Evolutionary conservation across 768 basidiomycete species (phyloP), one percentile per base, ranked within the genome.

Genomic region (Mycena rebaudengoi): DNA sequence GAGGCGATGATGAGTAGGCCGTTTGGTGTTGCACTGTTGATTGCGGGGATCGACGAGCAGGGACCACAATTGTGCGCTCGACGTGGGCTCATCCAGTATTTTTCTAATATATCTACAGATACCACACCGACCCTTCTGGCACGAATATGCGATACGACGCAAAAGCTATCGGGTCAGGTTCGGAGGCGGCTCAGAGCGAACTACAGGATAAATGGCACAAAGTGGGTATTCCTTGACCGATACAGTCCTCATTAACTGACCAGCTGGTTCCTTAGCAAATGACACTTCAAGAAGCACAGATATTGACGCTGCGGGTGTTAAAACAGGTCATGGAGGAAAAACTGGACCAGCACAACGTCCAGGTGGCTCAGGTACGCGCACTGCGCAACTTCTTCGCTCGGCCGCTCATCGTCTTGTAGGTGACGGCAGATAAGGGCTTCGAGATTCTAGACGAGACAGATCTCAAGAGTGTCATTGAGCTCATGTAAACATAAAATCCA

Each of bases 291-390:
- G 95, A 98, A 77, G 98, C 96, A 0, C 94, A 98, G 69, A 82
- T 86, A 37, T 80, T 99, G 65, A 91, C 94, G 4, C 80, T 99
- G 53, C 90, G 88, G 66, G 94, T 99, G 45, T 82, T 99, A 65
- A 99, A 99, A 81, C 96, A 99, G 80, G 98, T 99, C 43, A 99
- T 99, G 98, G 98, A 99, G 77, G 98, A 99, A 81, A 98, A 98
- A 76, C 86, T 99, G 41, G 97, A 99, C 78, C 94, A 98, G 70
- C 96, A 98, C 81, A 99, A 99, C 70, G 96, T 99, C 25, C 96
- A 99, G 77, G 84, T 99, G 14, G 96, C 97, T 53, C 95, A 96
- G 85, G 96, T 92, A 54, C 30, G 83, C 77, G 52, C 58, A 26
- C 33, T 18, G 52, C 58, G 43, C 60, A 39, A 14, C 25, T 51